phyloP scores from a whole-genome alignment of 768 basidiomycete species.

The Tylopilus sp. region DNA sequence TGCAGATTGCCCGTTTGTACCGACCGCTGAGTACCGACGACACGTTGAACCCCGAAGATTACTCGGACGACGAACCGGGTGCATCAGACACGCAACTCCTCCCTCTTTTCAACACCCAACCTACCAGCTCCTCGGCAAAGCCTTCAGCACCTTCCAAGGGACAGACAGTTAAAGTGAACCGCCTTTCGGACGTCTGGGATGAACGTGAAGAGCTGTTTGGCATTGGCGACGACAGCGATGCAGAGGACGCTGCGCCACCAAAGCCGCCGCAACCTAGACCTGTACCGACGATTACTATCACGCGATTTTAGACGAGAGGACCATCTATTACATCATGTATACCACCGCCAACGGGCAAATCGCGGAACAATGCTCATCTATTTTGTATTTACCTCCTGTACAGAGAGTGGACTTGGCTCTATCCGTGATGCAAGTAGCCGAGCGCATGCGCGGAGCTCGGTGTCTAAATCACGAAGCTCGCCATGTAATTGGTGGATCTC shows the following conservation, averaged over 20 bases:
- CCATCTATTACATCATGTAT: slow-evolving; percentile 28
- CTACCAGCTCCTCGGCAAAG: slow-evolving; percentile 16
- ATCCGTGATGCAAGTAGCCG: slow-evolving; percentile 10
- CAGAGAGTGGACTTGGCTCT: neutral
- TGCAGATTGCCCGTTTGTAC: slow-evolving; percentile 74
- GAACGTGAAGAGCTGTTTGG: slow-evolving; percentile 74
- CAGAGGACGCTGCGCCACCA: slow-evolving; percentile 37
- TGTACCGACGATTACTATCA: slow-evolving; percentile 28
- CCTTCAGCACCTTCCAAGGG: slow-evolving; percentile 25
- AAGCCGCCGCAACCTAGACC: slow-evolving; percentile 7
- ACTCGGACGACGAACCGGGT: slow-evolving; percentile 41
- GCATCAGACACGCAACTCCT: slow-evolving; percentile 52
- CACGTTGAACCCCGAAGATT: slow-evolving; percentile 51
- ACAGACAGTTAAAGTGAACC: slow-evolving; percentile 30
- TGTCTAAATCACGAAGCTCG: slow-evolving; percentile 41
- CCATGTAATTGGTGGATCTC: slow-evolving; percentile 44
- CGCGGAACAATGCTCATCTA: slow-evolving; percentile 11
- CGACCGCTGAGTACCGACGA: slow-evolving; percentile 58
- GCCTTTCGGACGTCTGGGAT: slow-evolving; percentile 69
- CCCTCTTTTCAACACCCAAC: slow-evolving; percentile 40
- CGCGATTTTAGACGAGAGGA: slow-evolving; percentile 19
- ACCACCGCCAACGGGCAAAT: slow-evolving; percentile 14
- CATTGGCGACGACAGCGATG: slow-evolving; percentile 61
- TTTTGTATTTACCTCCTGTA: slow-evolving; percentile 5
- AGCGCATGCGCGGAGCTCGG: slow-evolving; percentile 24